phyloP scores from a whole-genome alignment of 495 filamentous ascomycete genomes.

The Podospora pseudocomata region DNA sequence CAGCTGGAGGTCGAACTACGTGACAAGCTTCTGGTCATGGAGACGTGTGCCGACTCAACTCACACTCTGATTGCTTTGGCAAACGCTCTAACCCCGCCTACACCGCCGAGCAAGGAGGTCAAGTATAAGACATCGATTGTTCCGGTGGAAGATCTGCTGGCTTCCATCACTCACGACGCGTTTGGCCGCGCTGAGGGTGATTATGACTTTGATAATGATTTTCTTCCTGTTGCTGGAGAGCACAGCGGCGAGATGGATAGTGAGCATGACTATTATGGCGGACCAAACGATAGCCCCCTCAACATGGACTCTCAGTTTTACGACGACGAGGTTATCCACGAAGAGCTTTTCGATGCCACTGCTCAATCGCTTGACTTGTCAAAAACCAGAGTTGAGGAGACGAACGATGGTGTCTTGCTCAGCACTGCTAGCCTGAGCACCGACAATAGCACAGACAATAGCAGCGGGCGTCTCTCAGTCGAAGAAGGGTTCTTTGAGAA shows the following conservation, averaged over 20 bases:
- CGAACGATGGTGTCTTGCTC: constrained; percentile 57
- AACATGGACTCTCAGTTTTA: constrained; percentile 41
- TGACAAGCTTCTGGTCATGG: constrained; percentile 83
- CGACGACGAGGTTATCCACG: constrained; percentile 32
- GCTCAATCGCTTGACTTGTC: constrained; percentile 33
- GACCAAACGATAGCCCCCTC: constrained; percentile 34
- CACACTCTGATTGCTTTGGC: constrained; percentile 81
- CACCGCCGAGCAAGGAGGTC: constrained; percentile 69
- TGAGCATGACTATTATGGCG: constrained; percentile 38
- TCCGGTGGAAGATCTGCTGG: constrained; percentile 80
- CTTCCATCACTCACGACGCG: constrained; percentile 82
- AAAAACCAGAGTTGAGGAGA: constrained; percentile 43
- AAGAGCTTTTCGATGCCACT: constrained; percentile 42
- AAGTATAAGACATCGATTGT: constrained; percentile 88
- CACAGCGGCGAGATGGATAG: constrained; percentile 32
- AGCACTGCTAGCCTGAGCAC: constrained; percentile 58
- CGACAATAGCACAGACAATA: constrained; percentile 42
- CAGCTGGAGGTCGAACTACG: constrained; percentile 74
- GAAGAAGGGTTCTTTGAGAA: constrained; percentile 77
- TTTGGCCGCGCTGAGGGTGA: constrained; percentile 58
- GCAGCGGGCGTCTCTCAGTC: constrained; percentile 56
- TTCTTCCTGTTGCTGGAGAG: constrained; percentile 36
- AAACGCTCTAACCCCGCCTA: constrained; percentile 78
- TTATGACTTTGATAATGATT: constrained; percentile 57
- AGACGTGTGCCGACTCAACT: constrained; percentile 95